Evolutionary conservation across 371 early-diverging fungal species (phyloP), one percentile per base, ranked within the genome.

Genomic region (Phascolomyces articulosus): DNA sequence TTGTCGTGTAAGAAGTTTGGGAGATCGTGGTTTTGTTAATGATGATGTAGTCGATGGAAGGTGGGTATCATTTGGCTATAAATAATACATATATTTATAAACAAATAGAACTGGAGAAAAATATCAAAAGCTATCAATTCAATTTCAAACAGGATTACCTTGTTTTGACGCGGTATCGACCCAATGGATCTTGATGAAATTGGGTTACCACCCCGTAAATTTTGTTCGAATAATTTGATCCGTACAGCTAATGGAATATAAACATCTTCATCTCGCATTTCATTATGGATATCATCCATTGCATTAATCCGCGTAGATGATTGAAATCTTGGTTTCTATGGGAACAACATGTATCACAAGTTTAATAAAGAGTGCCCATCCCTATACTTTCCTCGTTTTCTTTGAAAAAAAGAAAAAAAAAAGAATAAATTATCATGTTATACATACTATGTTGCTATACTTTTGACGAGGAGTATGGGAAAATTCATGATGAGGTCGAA

Each of bases 221-320:
- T 63, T 44, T 63, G 51, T 55, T 70, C 70, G 44, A 70, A 70
- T 20, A 59, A 28, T 44, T 71, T 71, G 40, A 67, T 54, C 20
- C 71, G 67, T 13, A 58, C 71, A 10, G 71, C 66, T 44, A 71
- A 44, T 1, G 71, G 64, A 21, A 71, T 47, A 51, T 67, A 71
- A n/a, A 31, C 44, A 21, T 71, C 71, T 18, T 64, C 62, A 8
- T 67, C 67, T 10, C 51, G 40, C 60, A 71, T 63, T 41, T 71
- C 67, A 27, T 47, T 63, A 16, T 60, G 66, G 13, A 71, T 71
- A 28, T 71, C 71, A 11, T 71, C 71, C 59, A 66, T 64, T 18
- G 71, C 71, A 64, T 71, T 71, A 60, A 67, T 71, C 4, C 56
- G 58, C 4, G 71, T 71, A 3, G 71, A 63, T 9, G 67, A 63